These are phyloP conservation scores for Fomitopsis pinicola DNA, from an alignment of 1,284 basidiomycete genomes.

Conservation along the genomic window DNA sequence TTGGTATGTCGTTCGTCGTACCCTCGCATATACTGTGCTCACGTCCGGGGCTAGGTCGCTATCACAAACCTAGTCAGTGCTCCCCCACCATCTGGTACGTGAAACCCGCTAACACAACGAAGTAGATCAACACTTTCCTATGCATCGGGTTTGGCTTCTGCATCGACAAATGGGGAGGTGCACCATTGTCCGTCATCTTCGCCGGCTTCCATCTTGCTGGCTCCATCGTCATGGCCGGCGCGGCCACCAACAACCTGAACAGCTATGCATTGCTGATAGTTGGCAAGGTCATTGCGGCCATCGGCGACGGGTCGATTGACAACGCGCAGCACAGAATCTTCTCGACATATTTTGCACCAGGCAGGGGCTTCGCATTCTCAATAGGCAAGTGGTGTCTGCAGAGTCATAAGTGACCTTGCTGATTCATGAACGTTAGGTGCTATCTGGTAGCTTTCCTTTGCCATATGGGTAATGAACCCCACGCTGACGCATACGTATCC, in stretches of 20 bases:
- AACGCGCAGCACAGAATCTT: constrained; percentile 45
- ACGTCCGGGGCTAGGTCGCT: constrained; percentile 25
- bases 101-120: background rate
- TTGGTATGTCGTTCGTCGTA: constrained; percentile 19
- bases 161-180: constrained; percentile 42
- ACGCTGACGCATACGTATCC: background rate
- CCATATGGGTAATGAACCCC: background rate
- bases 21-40: background rate
- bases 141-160: constrained; percentile 38
- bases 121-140: constrained; percentile 39
- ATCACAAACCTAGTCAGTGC: constrained; percentile 37
- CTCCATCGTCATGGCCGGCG: constrained; percentile 36
- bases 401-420: background rate
- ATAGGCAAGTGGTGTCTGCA: constrained; percentile 26
- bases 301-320: constrained; percentile 41
- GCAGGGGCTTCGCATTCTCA: constrained; percentile 38
- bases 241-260: constrained; percentile 36
- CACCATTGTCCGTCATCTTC: constrained; percentile 34
- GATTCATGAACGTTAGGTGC: constrained; percentile 10
- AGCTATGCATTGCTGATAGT: constrained; percentile 38
- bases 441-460: constrained; percentile 23
- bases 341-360: constrained; percentile 42
- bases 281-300: constrained; percentile 40
- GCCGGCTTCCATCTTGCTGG: constrained; percentile 33
- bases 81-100: background rate